Evolutionary conservation across 495 filamentous ascomycete genomes (phyloP).

Genomic region (Penicillium argentinense): DNA sequence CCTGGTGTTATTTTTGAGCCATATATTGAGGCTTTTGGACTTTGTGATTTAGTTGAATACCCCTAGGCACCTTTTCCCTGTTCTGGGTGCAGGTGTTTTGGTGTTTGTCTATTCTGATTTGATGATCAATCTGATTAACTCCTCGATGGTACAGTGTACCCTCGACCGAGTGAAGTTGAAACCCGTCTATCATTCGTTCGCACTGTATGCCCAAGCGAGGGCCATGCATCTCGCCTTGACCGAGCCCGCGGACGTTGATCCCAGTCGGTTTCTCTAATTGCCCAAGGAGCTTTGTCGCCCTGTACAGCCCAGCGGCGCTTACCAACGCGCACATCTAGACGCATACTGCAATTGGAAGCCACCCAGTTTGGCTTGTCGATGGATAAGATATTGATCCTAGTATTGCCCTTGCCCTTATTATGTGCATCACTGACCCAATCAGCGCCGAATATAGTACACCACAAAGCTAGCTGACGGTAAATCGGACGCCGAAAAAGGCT

Average conservation of each 20-base stretch:
- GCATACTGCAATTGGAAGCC: neutral
- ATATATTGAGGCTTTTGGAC: constrained; percentile 12
- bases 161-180: constrained; percentile 23
- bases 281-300: too few relatives aligned
- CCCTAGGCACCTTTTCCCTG: constrained; percentile 13
- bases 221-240: neutral
- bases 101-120: constrained; percentile 10
- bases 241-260: neutral
- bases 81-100: constrained; percentile 9
- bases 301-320: too few relatives aligned
- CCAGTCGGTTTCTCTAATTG: too few relatives aligned
- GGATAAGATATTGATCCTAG: neutral
- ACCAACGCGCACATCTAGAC: neutral
- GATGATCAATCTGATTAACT: constrained; percentile 26
- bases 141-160: constrained; percentile 23
- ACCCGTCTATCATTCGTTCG: constrained; percentile 16
- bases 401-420: neutral
- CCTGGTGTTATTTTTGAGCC: constrained; percentile 2
- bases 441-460: constrained; percentile 2
- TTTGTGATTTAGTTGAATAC: constrained; percentile 25
- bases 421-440: constrained; percentile 6
- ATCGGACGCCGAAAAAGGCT: too few relatives aligned
- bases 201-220: constrained; percentile 5
- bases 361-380: neutral
- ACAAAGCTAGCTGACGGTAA: too few relatives aligned